Evolutionary conservation across 2,329 filamentous ascomycete genomes (phyloP), one percentile per base, ranked within the genome.

Genomic region (Pseudogymnoascus sp.): DNA sequence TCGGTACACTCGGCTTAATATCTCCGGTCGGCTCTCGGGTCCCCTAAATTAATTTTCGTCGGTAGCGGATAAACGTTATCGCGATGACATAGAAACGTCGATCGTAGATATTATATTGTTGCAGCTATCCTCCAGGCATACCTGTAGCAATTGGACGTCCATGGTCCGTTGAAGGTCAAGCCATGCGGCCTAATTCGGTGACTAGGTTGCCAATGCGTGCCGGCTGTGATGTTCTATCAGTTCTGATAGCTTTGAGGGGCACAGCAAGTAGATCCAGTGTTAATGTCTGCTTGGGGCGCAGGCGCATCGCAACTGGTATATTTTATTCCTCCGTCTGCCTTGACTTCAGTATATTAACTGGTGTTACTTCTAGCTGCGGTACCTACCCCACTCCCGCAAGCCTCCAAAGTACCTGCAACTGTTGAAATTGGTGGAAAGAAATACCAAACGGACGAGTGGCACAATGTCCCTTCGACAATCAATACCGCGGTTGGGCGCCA

Each of bases 381-480:
- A 11, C 50, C 50, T 19, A 57, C 28, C 6, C 28, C 50, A n/a
- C 28, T 35, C 10, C 28, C 59, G 13, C 19, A 61, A 61, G n/a
- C 59, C 19, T 40, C 35, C 4, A 40, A 61, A 40, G 13, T 21
- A 42, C 35, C 59, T n/a, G 13, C 13, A 36, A 40, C 21, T 8
- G 40, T 62, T 26, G 57, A 62, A 64, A 65, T 73, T 44, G 64
- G 66, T 17, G 87, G 83, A 67, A 81, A 80, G 66, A 77, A 76
- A 9, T 92, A 92, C 74, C 72, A 77, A 17, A 87, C 83, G 17
- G 92, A 97, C 73, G 76, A 82, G 62, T 97, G 91, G 89, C 95
- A 89, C 76, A 99, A 99, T 76, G 82, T 90, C 13, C 87, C 93
- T 3, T 71, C 83, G 26, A 88, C 87, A 63, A 93, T 99, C 67